Base-by-base conservation (phyloP, 1,284 basidiomycete genomes). In the Entoloma clypeatum region DNA sequence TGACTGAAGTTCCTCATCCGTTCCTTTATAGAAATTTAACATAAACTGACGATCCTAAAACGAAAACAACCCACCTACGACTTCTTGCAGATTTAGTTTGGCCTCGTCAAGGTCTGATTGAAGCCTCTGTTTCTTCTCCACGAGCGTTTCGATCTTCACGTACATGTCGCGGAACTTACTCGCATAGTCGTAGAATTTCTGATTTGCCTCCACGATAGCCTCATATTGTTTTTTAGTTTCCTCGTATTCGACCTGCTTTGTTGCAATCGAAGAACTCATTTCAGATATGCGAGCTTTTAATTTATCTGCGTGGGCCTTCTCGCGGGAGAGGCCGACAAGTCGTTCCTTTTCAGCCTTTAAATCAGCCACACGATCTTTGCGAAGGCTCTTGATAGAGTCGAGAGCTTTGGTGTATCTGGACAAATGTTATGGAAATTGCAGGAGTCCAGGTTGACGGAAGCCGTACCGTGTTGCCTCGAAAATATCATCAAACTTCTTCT, bases 401-500 rank as follows among this genome's bases (percentile, higher is more conserved):
- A 99, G 74, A 1, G 96, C 96, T 60, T 99, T 99, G 1, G 95
- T 98, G 59, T 95, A 97, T 54, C 92, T 94, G 29, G 5, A 23
- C 28, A 21, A 42, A 19, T 22, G 11, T 47, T 23, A 39, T 36
- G 33, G 46, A 50, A 25, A 13, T 26, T 35, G 33, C n/a, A 24
- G 14, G 22, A 22, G 30, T 16, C n/a, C 22, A 16, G 18, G 23
- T 13, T 6, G 14, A 39, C 14, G 9, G 17, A 18, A 29, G 16
- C 51, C 54, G 39, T 44, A 92, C 90, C 86, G 86, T 2, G 95
- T 99, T 1, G 96, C 96, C 62, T 99, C 96, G 54, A 99, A 99
- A 50, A 99, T 99, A 57, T 99, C 96, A 56, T 99, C 96, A 51
- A 96, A 98, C 62, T 96, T 96, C 74, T 97, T 98, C 74, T 99